These are phyloP conservation scores for Aspergillus fumigatiaffinis DNA, from an alignment of 2,329 filamentous ascomycete genomes.

Conservation along the genomic window DNA sequence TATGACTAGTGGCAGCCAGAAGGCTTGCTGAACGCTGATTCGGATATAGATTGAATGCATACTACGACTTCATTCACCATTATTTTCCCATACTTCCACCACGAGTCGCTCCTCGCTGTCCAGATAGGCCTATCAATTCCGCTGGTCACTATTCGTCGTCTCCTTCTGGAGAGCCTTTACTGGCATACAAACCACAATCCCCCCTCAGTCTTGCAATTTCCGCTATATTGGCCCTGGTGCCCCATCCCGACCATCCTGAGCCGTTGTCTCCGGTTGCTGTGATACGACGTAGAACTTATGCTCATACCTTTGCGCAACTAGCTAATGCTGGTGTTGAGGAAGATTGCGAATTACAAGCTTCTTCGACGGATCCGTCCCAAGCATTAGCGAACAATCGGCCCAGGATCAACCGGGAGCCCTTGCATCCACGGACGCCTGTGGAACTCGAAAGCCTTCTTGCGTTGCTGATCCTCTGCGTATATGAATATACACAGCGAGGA, in stretches of 20 bases:
- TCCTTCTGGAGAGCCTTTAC: constrained; percentile 28
- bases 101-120: constrained; percentile 23
- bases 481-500: constrained; percentile 45
- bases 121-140: constrained; percentile 33
- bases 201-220: constrained; percentile 43
- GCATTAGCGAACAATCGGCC: constrained; percentile 33
- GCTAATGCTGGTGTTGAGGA: constrained; percentile 38
- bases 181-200: constrained; percentile 38
- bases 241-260: constrained; percentile 38
- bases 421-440: constrained; percentile 39
- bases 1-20: not conserved
- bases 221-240: constrained; percentile 40
- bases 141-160: constrained; percentile 26
- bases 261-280: constrained; percentile 33
- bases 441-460: constrained; percentile 42
- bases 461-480: constrained; percentile 41
- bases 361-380: constrained; percentile 37
- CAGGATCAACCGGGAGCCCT: constrained; percentile 29
- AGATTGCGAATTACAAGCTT: constrained; percentile 41
- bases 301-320: constrained; percentile 38
- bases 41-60: constrained; percentile 38
- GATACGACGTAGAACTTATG: constrained; percentile 35
- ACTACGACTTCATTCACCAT: constrained; percentile 45
- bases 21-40: constrained; percentile 11
- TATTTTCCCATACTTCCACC: constrained; percentile 45